Evolutionary conservation across 352 stramenopile species (phyloP).

Genomic region (Globisporangium mamillatum): DNA sequence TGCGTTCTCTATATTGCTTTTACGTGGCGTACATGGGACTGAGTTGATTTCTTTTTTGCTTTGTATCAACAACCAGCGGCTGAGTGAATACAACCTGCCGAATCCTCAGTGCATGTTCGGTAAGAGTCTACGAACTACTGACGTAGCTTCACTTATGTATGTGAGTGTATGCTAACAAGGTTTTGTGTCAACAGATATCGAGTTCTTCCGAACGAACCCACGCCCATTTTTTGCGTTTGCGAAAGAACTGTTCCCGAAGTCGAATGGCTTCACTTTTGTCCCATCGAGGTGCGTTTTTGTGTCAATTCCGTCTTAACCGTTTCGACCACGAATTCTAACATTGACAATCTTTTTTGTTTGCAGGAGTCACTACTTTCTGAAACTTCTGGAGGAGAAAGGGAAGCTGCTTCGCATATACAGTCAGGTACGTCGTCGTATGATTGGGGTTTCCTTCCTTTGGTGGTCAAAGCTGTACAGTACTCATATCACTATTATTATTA

Average conservation of each 20-base stretch:
- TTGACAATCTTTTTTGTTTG: neutral
- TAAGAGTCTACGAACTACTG: slow-evolving; percentile 19
- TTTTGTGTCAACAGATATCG: slow-evolving; percentile 80
- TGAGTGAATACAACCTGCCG: slow-evolving; percentile 79
- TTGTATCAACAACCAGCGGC: slow-evolving; percentile 33
- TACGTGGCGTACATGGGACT: neutral
- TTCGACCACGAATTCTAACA: neutral
- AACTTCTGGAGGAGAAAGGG: slow-evolving; percentile 88
- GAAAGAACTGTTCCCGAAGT: slow-evolving; percentile 81
- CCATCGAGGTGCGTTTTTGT: slow-evolving; percentile 40
- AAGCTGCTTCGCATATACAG: slow-evolving; percentile 94
- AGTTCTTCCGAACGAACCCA: slow-evolving; percentile 96
- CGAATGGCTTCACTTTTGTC: slow-evolving; percentile 80
- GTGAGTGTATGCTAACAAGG: neutral
- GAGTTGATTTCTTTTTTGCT: neutral
- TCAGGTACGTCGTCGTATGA: slow-evolving; percentile 31
- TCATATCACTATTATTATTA: neutral
- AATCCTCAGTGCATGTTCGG: slow-evolving; percentile 88
- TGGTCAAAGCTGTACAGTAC: neutral
- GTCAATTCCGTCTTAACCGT: neutral
- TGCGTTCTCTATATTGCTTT: neutral
- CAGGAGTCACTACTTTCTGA: slow-evolving; percentile 95
- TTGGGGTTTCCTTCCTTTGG: neutral
- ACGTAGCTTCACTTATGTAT: neutral
- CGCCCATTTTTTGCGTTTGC: slow-evolving; percentile 97